Evolutionary conservation across 495 filamentous ascomycete genomes (phyloP), one percentile per base, ranked within the genome.

Genomic region (Pyrenula aspistea): DNA sequence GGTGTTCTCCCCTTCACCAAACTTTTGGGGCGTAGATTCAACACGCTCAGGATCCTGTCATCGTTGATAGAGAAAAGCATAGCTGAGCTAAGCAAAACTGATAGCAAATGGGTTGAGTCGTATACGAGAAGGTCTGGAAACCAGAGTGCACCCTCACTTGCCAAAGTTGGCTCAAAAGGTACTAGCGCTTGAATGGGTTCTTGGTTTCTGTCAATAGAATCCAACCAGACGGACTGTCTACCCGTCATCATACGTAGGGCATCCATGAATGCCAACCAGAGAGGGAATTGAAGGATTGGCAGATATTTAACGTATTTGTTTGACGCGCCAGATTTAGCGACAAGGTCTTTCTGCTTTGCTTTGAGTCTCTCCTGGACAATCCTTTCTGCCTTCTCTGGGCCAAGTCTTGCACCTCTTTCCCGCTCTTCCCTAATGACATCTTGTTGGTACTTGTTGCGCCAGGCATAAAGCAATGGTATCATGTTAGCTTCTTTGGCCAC

Each of bases 81-180:
- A 0, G 72, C 68, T 1, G 61, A 50, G 8, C 65, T 64, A 15
- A 91, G 69, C 0, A 78, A 59, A 15, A 80, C 59, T 0, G 90
- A 88, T 0, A 96, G 75, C 21, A 82, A 60, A n/a, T 82, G 73
- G 22, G 78, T 77, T 1, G 87, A 79, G 64, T 96, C 91, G 22
- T 85, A 72, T 3, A 71, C 73, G 12, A 84, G 73, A 2, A 97
- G 79, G 68, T 95, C 79, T 2, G 80, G 76, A 65, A 93, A 91
- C 89, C 90, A 97, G 4, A 89, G 73, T 2, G 80, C 79, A 11
- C 91, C 91, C 59, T 89, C 91, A 1, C 68, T 71, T 0, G 77
- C 76, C 3, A 92, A 63, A 22, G 75, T 71, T 0, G 79, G 77
- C 60, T 89, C 81, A 51, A 79, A 54, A 15, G 64, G 59, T 15